phyloP scores from a whole-genome alignment of 2,329 filamentous ascomycete species.

The Ophiostoma pallidulum region DNA sequence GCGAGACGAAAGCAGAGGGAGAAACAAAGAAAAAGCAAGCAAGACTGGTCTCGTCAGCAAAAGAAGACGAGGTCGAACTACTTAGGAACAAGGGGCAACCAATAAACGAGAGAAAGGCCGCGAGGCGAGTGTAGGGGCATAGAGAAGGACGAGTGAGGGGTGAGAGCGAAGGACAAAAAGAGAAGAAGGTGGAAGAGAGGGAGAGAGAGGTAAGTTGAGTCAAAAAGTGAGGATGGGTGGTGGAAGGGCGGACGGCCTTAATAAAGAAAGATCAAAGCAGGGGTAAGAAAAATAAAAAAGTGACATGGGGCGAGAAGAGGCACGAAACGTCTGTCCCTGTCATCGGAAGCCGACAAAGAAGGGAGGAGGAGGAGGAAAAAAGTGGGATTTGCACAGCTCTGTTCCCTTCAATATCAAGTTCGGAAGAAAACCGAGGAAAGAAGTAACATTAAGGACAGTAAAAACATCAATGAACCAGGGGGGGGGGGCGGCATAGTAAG shows the following conservation, averaged over 20 bases:
- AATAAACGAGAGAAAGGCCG: background rate
- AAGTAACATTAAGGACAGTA: too few relatives aligned
- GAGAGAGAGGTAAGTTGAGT: background rate
- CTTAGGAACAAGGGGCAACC: too few relatives aligned
- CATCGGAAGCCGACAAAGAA: conserved; percentile 1
- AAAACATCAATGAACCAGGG: too few relatives aligned
- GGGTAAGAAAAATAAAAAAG: background rate
- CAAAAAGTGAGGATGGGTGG: too few relatives aligned
- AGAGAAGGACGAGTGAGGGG: background rate
- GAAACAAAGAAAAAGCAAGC: background rate
- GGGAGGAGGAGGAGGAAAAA: background rate
- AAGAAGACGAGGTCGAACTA: conserved; percentile 1
- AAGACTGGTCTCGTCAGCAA: background rate
- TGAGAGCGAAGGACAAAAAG: background rate
- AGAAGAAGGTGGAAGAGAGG: background rate
- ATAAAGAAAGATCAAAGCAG: background rate
- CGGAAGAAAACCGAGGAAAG: background rate
- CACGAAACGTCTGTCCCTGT: background rate
- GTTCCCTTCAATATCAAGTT: background rate
- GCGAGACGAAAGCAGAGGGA: background rate
- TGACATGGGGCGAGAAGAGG: background rate
- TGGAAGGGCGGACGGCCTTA: too few relatives aligned
- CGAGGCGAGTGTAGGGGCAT: too few relatives aligned
- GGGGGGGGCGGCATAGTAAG: too few relatives aligned
- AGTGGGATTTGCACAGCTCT: background rate